Evolutionary conservation across 2,329 filamentous ascomycete genomes (phyloP).

Genomic region (Intubia oerlemansii): DNA sequence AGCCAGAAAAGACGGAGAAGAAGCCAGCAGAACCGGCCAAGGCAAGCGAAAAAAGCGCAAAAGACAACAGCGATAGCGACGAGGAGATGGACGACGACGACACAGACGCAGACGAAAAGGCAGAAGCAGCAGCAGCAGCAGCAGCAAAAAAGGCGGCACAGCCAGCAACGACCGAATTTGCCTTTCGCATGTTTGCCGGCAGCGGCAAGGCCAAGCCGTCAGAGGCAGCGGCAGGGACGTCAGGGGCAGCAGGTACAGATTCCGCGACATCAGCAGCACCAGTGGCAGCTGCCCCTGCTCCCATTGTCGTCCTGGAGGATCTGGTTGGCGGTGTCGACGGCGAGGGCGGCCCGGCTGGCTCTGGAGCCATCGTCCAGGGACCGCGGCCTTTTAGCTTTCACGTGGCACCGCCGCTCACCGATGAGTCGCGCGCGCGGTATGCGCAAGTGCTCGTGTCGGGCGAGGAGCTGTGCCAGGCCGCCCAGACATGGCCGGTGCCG

Average conservation of each 20-base stretch:
- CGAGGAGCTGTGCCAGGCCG: constrained; percentile 27
- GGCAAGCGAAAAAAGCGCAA: background rate
- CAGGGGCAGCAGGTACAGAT: background rate
- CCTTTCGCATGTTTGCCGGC: constrained; percentile 7
- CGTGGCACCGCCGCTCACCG: constrained; percentile 18
- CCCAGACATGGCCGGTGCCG: constrained; percentile 14
- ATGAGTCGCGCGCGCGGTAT: constrained; percentile 18
- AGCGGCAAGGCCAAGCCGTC: background rate
- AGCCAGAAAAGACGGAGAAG: background rate
- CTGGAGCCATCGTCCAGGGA: constrained; percentile 18
- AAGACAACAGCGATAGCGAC: background rate
- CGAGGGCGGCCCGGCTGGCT: constrained; percentile 13
- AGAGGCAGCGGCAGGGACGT: background rate
- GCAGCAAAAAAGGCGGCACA: background rate
- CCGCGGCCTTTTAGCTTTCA: constrained; percentile 27
- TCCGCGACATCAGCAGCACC: background rate
- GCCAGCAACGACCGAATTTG: constrained; percentile 3
- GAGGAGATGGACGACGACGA: background rate
- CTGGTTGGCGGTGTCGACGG: constrained; percentile 16
- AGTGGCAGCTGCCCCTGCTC: background rate
- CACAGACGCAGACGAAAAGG: background rate
- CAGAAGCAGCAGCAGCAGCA: background rate
- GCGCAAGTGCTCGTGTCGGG: constrained; percentile 25
- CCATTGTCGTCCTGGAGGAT: constrained; percentile 26
- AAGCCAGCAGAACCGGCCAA: background rate